Percentiles rank a stretch among this genome's conserved stretches.
These are phyloP conservation scores for Hanseniaspora pseudoguilliermondii DNA, from an alignment of 805 yeast species.

Conservation along the genomic window DNA sequence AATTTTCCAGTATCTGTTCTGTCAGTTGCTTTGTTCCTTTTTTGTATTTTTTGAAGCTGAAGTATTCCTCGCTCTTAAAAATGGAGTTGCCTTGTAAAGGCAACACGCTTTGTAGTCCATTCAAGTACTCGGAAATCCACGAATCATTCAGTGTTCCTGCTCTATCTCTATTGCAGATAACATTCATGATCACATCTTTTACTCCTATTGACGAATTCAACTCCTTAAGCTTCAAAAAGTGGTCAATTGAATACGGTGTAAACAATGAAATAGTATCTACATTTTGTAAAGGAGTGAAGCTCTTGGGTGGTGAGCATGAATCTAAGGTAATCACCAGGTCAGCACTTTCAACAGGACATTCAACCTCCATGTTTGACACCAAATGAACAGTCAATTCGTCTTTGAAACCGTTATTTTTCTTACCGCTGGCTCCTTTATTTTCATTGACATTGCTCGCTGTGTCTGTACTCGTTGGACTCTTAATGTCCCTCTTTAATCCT, in stretches of 20 bases:
- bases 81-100: background rate
- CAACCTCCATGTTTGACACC: conserved; percentile 31
- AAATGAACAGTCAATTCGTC: conserved; percentile 30
- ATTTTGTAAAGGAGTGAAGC: background rate
- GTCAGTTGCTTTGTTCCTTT: background rate
- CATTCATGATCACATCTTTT: conserved; percentile 1
- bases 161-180: conserved; percentile 4
- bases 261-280: background rate
- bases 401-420: background rate
- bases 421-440: background rate
- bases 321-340: conserved; percentile 44
- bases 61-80: background rate
- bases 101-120: background rate
- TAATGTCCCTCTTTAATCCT: conserved; percentile 36
- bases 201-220: background rate
- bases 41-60: background rate
- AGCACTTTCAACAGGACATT: conserved; percentile 15
- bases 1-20: conserved; percentile 1
- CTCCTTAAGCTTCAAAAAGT: conserved; percentile 2
- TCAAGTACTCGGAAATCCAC: conserved; percentile 3
- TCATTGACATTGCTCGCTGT: background rate
- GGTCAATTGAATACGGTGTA: conserved; percentile 6
- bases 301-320: conserved; percentile 21
- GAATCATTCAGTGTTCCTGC: conserved; percentile 4
- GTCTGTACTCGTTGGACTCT: conserved; percentile 15